These are phyloP conservation scores for Dioscorea alata DNA, from an alignment of 106 monocot species.

Conservation along the genomic window DNA sequence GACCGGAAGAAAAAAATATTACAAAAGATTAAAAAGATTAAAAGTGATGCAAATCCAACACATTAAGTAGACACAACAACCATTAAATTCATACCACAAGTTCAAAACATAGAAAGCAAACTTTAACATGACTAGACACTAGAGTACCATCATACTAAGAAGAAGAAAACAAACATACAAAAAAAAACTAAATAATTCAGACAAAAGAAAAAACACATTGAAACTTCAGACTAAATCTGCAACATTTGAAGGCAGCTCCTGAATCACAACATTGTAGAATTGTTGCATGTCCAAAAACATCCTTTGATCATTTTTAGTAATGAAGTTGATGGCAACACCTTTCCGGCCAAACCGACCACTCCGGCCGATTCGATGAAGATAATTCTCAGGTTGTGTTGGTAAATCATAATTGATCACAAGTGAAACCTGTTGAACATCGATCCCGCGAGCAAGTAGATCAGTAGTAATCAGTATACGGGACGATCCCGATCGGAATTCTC, in stretches of 20 bases:
- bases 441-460: conserved; percentile 13
- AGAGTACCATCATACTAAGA: too few species aligned
- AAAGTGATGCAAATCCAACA: not conserved
- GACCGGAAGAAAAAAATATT: not conserved
- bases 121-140: too few species aligned
- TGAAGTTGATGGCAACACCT: conserved; percentile 8
- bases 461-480: conserved; percentile 12
- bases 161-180: too few species aligned
- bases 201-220: too few species aligned
- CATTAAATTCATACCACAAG: too few species aligned
- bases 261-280: conserved; percentile 9
- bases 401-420: conserved; percentile 11
- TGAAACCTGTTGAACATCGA: conserved; percentile 8
- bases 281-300: conserved; percentile 9
- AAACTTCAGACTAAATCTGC: conserved; percentile 4
- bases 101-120: not conserved
- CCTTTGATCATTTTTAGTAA: conserved; percentile 5
- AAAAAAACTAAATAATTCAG: too few species aligned
- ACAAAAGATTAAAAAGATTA: not conserved
- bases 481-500: conserved; percentile 8
- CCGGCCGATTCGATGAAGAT: conserved; percentile 8
- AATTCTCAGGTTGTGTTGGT: conserved; percentile 9
- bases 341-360: conserved; percentile 10
- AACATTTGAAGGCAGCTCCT: conserved; percentile 12
- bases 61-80: too few species aligned